Conservation (phyloP, 805 yeast species). For the Lipomyces lipofer region DNA sequence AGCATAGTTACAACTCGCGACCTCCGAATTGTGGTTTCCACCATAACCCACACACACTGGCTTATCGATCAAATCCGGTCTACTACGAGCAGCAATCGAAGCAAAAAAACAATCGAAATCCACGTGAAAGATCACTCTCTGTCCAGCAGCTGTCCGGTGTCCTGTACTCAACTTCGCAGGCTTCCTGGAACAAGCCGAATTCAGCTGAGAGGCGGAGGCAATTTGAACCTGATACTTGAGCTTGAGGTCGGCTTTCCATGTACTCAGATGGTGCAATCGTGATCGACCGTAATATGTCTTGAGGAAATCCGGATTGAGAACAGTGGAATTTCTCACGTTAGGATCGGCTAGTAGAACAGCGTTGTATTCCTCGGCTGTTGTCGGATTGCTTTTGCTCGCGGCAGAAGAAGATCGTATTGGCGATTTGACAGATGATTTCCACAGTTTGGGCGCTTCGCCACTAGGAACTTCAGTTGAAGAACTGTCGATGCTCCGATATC, state of each 20-base stretch:
- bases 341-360: slow-evolving; percentile 19
- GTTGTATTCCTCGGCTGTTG: slow-evolving; percentile 10
- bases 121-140: slow-evolving; percentile 61
- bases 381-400: too few relatives aligned
- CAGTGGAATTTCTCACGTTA: slow-evolving; percentile 45
- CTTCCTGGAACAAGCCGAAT: neutral
- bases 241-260: slow-evolving; percentile 78
- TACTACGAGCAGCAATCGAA: slow-evolving; percentile 66
- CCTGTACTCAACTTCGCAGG: slow-evolving; percentile 16
- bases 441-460: too few relatives aligned
- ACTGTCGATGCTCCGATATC: too few relatives aligned
- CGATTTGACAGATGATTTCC: too few relatives aligned
- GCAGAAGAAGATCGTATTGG: neutral
- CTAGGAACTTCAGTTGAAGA: too few relatives aligned
- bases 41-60: slow-evolving; percentile 64
- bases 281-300: slow-evolving; percentile 73
- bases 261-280: slow-evolving; percentile 81
- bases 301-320: slow-evolving; percentile 76
- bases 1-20: slow-evolving; percentile 88
- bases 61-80: slow-evolving; percentile 58
- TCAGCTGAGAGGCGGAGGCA: neutral
- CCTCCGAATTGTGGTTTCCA: slow-evolving; percentile 55
- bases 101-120: slow-evolving; percentile 97
- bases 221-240: slow-evolving; percentile 52
- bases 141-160: slow-evolving; percentile 15